phyloP scores from a whole-genome alignment of 257 asterid species.

The Verbascum thapsus region DNA sequence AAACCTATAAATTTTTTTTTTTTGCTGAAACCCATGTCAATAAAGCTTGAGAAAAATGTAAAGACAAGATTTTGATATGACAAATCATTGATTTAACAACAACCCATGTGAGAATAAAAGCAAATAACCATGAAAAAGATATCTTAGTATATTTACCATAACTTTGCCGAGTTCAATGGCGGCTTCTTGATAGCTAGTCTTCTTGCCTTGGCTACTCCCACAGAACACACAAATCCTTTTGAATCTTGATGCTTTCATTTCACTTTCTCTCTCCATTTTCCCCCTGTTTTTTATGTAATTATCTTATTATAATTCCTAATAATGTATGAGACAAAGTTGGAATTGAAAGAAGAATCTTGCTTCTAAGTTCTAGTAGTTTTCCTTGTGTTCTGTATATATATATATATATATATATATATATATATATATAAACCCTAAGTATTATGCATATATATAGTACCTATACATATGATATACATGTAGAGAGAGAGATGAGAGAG shows the following conservation, averaged over 20 bases:
- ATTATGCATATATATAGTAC: too few species aligned
- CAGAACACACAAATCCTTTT: constrained; percentile 90
- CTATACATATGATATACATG: constrained; percentile 5
- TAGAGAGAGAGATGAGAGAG: constrained; percentile 19
- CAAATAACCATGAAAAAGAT: too few species aligned
- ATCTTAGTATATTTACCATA: too few species aligned
- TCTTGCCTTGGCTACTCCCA: constrained; percentile 95
- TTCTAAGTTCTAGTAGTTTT: constrained; percentile 20
- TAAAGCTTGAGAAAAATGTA: background rate
- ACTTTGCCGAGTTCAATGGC: constrained; percentile 80
- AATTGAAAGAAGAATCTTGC: constrained; percentile 30
- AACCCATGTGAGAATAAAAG: constrained; percentile 17
- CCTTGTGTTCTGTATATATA: background rate
- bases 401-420: too few species aligned
- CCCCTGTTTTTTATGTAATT: background rate
- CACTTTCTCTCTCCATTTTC: constrained; percentile 54
- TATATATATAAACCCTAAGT: too few species aligned
- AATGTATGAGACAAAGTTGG: constrained; percentile 19
- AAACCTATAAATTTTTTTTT: too few species aligned
- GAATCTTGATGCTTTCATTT: constrained; percentile 57
- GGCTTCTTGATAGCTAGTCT: constrained; percentile 78
- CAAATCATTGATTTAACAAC: constrained; percentile 11
- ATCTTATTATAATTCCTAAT: constrained; percentile 29
- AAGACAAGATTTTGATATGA: constrained; percentile 22
- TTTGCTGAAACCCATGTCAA: constrained; percentile 6